These are phyloP conservation scores for Symmetrospora coprosmae DNA, from an alignment of 768 basidiomycete species.

Conservation along the genomic window DNA sequence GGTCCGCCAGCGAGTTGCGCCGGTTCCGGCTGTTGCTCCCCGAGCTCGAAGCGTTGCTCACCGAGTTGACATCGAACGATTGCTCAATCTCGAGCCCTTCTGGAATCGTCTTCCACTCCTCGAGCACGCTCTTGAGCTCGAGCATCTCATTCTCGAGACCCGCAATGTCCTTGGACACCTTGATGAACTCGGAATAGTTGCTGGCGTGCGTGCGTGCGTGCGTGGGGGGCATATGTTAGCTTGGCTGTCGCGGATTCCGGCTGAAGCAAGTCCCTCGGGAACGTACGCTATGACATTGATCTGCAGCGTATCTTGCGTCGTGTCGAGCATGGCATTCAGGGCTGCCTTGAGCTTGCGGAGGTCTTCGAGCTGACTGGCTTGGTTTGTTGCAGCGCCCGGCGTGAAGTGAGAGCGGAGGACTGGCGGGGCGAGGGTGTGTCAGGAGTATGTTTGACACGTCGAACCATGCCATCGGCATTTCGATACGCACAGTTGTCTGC, in stretches of 20 bases:
- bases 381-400: neutral
- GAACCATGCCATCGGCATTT: neutral
- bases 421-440: neutral
- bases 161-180: slow-evolving; percentile 91
- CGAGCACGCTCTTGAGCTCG: slow-evolving; percentile 81
- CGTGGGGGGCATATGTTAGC: neutral
- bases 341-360: slow-evolving; percentile 11
- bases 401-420: neutral
- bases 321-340: neutral
- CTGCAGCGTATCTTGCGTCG: slow-evolving; percentile 3
- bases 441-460: neutral
- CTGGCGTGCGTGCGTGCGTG: slow-evolving; percentile 4
- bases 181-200: slow-evolving; percentile 92
- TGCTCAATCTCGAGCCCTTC: slow-evolving; percentile 62
- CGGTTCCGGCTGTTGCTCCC: slow-evolving; percentile 38
- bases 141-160: slow-evolving; percentile 94
- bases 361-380: slow-evolving; percentile 3
- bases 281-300: slow-evolving; percentile 10
- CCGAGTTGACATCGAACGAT: slow-evolving; percentile 50
- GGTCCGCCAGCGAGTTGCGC: slow-evolving; percentile 88
- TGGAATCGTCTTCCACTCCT: slow-evolving; percentile 93
- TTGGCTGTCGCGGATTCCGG: neutral
- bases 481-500: slow-evolving; percentile 2
- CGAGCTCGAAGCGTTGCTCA: no score
- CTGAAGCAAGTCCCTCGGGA: neutral